Percentiles rank a stretch among this genome's conserved stretches.
phyloP scores from a whole-genome alignment of 139 green algal species.

The Parachlorella kessleri region DNA sequence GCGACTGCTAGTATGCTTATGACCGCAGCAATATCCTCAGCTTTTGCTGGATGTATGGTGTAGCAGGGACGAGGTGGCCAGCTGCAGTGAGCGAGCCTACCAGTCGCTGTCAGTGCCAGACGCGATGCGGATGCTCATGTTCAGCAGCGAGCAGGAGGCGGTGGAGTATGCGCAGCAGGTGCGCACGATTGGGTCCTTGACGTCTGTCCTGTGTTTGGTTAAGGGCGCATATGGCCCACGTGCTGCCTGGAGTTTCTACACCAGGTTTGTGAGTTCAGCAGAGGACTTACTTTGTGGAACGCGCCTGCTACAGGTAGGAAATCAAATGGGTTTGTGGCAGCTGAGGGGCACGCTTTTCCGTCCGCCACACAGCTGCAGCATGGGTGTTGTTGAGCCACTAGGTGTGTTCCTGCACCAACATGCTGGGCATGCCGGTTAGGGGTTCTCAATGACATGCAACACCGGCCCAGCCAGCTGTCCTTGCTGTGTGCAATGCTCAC shows the following conservation, averaged over 20 bases:
- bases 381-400: too few species aligned
- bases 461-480: too few species aligned
- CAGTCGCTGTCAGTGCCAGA: conserved; percentile 69
- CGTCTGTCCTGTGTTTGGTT: too few species aligned
- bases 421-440: too few species aligned
- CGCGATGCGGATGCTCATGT: conserved; percentile 79
- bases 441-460: too few species aligned
- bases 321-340: not conserved
- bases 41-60: not conserved
- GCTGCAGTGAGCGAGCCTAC: conserved; percentile 91
- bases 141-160: conserved; percentile 63
- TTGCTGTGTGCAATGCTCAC: too few species aligned
- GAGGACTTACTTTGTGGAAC: not conserved
- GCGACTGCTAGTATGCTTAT: too few species aligned
- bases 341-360: not conserved
- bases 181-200: too few species aligned
- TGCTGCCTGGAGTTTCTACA: not conserved
- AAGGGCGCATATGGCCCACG: not conserved
- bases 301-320: not conserved
- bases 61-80: conserved; percentile 90
- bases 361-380: not conserved
- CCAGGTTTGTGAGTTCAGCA: not conserved
- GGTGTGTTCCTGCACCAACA: too few species aligned
- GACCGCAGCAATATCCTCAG: too few species aligned
- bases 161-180: conserved; percentile 66